Base-by-base conservation (phyloP, 495 filamentous ascomycete genomes). In the Xylaria grammica region DNA sequence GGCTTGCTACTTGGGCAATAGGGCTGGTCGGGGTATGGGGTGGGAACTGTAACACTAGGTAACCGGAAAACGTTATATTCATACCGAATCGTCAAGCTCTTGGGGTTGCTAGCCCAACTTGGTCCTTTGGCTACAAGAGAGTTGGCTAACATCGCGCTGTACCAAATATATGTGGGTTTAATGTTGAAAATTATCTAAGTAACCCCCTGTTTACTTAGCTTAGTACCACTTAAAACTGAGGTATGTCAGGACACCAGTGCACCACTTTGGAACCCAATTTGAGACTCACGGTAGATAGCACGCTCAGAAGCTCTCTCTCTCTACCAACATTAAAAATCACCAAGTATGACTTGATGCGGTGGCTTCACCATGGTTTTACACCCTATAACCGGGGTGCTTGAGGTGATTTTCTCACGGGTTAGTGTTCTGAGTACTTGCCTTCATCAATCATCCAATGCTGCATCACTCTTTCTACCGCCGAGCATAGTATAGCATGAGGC, bases 31-130 rank as follows among this genome's bases (percentile, higher is more conserved):
- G 1, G 60, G n/a, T 46, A 62, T 46, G 22, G 60, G 36, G 17
- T 52, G 26, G 40, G 4, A 45, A 54, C 11, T 62, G 60, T 62
- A 62, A 44, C 49, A 62, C 45, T 27, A 62, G 17, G 34, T 9
- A 15, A 17, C 50, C 22, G 11, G 45, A 22, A 40, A 54, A 19
- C 51, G 30, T 19, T 19, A 36, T 11, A 22, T 32, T 36, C 50
- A 32, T 54, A 54, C 26, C 26, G 49, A 51, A 19, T 11, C 26
- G 27, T 27, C 19, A 22, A 17, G 13, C 26, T 27, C 24, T 26
- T 51, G 3, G 49, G 49, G 26, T 19, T 51, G 27, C n/a, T 24
- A 51, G 26, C 13, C 24, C n/a, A 29, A 27, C 46, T 29, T 26
- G 3, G 46, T n/a, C 45, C 45, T 49, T 24, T 49, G 24, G 45